Conservation (phyloP, 2,329 filamentous ascomycete genomes). For the Graphilbum fragrans region DNA sequence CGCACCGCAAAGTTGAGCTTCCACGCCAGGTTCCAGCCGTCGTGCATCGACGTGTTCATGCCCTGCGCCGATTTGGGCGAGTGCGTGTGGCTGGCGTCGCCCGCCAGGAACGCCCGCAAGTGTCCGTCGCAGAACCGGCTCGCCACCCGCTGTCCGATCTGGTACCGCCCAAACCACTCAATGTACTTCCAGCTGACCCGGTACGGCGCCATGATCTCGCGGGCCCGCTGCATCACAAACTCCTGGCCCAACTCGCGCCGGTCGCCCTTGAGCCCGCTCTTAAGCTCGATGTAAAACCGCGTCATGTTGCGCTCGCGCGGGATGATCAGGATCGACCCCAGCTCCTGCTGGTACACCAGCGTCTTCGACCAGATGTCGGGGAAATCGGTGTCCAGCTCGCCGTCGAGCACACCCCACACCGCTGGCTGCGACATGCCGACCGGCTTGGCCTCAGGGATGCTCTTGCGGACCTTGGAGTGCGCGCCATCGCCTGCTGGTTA, state of each 20-base stretch:
- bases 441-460: constrained; percentile 31
- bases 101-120: constrained; percentile 46
- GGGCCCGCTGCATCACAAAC: constrained; percentile 55
- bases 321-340: constrained; percentile 61
- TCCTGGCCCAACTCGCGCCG: constrained; percentile 31
- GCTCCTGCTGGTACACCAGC: constrained; percentile 52
- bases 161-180: constrained; percentile 63
- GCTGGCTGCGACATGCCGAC: constrained; percentile 17
- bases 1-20: constrained; percentile 44
- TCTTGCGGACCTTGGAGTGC: constrained; percentile 56
- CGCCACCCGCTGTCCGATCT: constrained; percentile 59
- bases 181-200: constrained; percentile 44
- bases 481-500: constrained; percentile 47
- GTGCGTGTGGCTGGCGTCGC: constrained; percentile 56
- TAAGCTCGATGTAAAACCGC: constrained; percentile 47
- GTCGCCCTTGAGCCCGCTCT: constrained; percentile 18
- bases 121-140: constrained; percentile 54
- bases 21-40: constrained; percentile 52
- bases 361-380: constrained; percentile 68
- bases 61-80: constrained; percentile 55
- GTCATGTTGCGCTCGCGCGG: constrained; percentile 64
- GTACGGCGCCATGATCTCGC: constrained; percentile 47
- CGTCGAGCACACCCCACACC: constrained; percentile 62
- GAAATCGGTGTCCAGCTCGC: constrained; percentile 58
- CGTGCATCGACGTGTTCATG: constrained; percentile 49